Base-by-base conservation (phyloP, 2,329 filamentous ascomycete genomes). In the Nothomitra cinnamomea region DNA sequence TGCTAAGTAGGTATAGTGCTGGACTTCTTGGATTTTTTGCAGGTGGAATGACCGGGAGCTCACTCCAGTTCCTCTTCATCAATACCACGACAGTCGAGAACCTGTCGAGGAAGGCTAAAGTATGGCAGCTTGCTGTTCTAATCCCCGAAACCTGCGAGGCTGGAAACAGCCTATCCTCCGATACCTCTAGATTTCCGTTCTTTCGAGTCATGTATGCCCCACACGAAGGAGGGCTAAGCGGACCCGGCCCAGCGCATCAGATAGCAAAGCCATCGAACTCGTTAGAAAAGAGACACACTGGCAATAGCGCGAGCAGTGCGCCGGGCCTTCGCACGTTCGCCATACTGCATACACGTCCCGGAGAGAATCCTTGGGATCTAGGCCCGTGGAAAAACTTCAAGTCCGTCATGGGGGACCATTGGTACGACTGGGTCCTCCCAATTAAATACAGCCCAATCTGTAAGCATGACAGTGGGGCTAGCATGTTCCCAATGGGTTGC, bases 1-100 rank as follows among this genome's bases (percentile, higher is more conserved):
- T 19, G 19, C 53, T 54, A 38, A 54, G 15, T 17, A 41, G 3
- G 19, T 59, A 50, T 63, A 47, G 47, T 59, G 17, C 57, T 54
- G 63, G 74, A 57, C 73, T 95, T 55, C 95, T 95, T 61, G 78
- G 79, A 40, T 66, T 95, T n/a, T 96, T 96, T 66, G 75, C 83
- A 0, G 72, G 76, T 21, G 79, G 81, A 53, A 95, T 96, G 88
- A 75, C 82, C 1, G 62, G 75, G 40, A 89, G 82, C 48, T 85
- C 85, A 2, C 63, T 83, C 40, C 78, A 83, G 57, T 82, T 87
- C 61, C 76, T 83, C 40, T 67, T 83, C 48, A 69, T 75, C 53
- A 95, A 95, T 62, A 74, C 81, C 48, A 94, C 89, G 0, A 94
- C 87, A 17, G 82, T 98, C 55, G 92, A 98, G 64, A 78, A 82